These are phyloP conservation scores for Suillus luteus DNA, from an alignment of 768 basidiomycete species.

Conservation along the genomic window DNA sequence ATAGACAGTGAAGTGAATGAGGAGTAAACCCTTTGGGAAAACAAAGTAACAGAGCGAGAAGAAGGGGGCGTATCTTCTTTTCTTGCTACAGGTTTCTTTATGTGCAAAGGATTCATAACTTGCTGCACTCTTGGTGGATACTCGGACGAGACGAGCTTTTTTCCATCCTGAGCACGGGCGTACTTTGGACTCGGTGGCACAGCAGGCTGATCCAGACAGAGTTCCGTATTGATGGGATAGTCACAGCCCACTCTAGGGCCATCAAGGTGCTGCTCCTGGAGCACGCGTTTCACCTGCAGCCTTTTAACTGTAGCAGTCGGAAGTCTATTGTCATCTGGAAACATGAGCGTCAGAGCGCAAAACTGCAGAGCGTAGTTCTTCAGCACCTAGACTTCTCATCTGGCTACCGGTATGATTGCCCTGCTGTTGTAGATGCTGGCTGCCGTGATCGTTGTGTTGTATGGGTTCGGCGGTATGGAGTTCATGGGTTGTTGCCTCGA, in stretches of 20 bases:
- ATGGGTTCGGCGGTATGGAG: not conserved
- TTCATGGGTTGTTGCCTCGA: not conserved
- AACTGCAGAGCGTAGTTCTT: not conserved
- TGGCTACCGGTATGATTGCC: not conserved
- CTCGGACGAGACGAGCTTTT: not conserved
- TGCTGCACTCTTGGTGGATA: not conserved
- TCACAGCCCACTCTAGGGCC: not conserved
- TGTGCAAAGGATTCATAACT: not conserved
- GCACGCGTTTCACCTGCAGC: conserved; percentile 1
- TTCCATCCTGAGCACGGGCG: conserved; percentile 5
- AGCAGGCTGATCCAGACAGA: not conserved
- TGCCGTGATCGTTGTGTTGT: not conserved
- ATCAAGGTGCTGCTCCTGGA: not conserved
- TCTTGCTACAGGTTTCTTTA: not conserved
- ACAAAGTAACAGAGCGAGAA: not conserved
- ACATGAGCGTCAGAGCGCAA: not conserved
- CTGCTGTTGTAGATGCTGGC: not conserved
- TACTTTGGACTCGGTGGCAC: not conserved
- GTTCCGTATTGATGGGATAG: not conserved
- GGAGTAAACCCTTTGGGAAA: not conserved
- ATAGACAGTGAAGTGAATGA: not conserved
- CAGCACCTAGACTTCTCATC: not conserved
- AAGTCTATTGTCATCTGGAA: not conserved
- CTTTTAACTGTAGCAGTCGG: not conserved
- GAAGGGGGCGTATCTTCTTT: not conserved